Conservation (phyloP, 2,329 filamentous ascomycete genomes). For the Aureobasidium sp. region DNA sequence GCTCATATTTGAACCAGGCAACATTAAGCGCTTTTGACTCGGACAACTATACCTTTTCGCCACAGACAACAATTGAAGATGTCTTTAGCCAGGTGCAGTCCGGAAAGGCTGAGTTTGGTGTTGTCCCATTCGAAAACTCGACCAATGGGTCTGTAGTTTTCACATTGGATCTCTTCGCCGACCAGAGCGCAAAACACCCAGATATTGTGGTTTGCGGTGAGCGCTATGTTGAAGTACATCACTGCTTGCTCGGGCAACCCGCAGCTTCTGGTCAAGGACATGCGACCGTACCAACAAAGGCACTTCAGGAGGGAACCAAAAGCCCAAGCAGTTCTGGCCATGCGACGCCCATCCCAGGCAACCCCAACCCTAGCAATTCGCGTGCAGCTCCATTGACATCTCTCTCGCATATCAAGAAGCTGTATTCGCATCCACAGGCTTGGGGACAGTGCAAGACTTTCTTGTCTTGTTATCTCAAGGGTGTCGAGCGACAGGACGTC, state of each 20-base stretch:
- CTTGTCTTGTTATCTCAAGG: slow-evolving; percentile 61
- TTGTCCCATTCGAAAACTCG: slow-evolving; percentile 93
- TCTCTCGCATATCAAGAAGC: slow-evolving; percentile 58
- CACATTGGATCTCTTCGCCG: slow-evolving; percentile 82
- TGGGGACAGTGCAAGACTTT: slow-evolving; percentile 85
- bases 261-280: slow-evolving; percentile 4
- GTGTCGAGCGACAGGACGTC: slow-evolving; percentile 73
- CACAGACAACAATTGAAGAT: slow-evolving; percentile 50
- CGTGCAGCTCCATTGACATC: slow-evolving; percentile 42
- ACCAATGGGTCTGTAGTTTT: slow-evolving; percentile 89
- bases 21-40: slow-evolving; percentile 33
- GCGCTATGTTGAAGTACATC: slow-evolving; percentile 78
- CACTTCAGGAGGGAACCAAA: slow-evolving; percentile 17
- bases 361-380: slow-evolving; percentile 8
- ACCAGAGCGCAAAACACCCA: slow-evolving; percentile 56
- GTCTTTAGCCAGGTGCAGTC: slow-evolving; percentile 74
- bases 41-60: slow-evolving; percentile 27
- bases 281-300: neutral
- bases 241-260: slow-evolving; percentile 65
- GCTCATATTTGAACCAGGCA: slow-evolving; percentile 36
- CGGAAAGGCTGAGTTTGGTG: slow-evolving; percentile 59
- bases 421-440: slow-evolving; percentile 93
- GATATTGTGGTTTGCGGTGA: slow-evolving; percentile 75
- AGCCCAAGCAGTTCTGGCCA: slow-evolving; percentile 36
- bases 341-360: slow-evolving; percentile 42